These are phyloP conservation scores for Chlamydomonas sp. DNA, from an alignment of 139 green algal genomes.

Conservation along the genomic window DNA sequence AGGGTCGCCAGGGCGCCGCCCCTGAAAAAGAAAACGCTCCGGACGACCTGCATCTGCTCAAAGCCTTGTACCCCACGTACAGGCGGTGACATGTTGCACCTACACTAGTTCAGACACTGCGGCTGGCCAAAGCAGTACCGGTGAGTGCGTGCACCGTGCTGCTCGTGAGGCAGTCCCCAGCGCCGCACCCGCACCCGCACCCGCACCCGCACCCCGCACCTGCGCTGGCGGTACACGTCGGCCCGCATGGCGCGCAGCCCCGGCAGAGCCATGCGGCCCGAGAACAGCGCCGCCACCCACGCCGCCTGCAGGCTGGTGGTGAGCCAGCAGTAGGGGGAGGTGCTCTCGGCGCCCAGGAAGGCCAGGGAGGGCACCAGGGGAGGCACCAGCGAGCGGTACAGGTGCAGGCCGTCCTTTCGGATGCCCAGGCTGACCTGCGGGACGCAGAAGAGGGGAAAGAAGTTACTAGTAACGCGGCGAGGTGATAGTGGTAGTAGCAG, in stretches of 20 bases:
- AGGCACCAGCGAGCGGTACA: slow-evolving; percentile 47
- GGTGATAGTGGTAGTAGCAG: no score
- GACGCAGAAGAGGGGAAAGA: background rate
- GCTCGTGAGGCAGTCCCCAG: background rate
- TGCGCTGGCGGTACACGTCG: slow-evolving; percentile 8
- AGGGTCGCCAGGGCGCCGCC: no score
- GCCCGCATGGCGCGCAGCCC: background rate
- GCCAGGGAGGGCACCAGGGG: slow-evolving; percentile 41
- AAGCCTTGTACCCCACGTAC: no score
- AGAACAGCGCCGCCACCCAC: slow-evolving; percentile 38
- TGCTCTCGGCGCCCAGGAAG: slow-evolving; percentile 45
- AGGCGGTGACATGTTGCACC: no score
- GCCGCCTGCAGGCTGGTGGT: slow-evolving; percentile 46
- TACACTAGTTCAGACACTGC: no score
- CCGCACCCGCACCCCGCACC: background rate
- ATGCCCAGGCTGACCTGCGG: slow-evolving; percentile 39
- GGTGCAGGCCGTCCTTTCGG: slow-evolving; percentile 46
- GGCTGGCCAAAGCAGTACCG: no score
- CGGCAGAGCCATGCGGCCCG: slow-evolving; percentile 19
- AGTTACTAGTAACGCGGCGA: background rate
- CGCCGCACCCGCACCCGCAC: background rate
- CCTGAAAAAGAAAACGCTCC: no score
- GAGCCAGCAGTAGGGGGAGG: slow-evolving; percentile 34
- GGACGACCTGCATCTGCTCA: no score
- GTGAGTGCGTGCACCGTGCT: no score